phyloP scores from a whole-genome alignment of 495 filamentous ascomycete species.

The Daldinia caldariorum region DNA sequence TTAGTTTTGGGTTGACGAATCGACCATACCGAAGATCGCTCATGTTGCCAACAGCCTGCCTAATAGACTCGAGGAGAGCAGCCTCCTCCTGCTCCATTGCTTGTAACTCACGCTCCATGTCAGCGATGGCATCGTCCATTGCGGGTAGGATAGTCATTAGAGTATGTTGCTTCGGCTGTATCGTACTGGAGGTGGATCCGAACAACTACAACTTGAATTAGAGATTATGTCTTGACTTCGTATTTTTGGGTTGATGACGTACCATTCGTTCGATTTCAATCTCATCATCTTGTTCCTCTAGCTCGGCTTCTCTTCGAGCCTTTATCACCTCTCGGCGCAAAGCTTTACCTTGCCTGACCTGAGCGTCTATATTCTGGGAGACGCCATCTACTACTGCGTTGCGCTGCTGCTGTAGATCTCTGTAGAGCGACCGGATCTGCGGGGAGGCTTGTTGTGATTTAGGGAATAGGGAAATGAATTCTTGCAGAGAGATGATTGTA shows the following conservation, averaged over 20 bases:
- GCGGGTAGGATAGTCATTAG: constrained; percentile 70
- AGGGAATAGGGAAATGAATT: constrained; percentile 83
- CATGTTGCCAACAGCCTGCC: constrained; percentile 71
- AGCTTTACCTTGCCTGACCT: constrained; percentile 69
- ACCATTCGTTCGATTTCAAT: constrained; percentile 77
- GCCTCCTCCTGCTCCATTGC: constrained; percentile 71
- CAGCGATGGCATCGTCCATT: constrained; percentile 71
- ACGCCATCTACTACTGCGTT: constrained; percentile 74
- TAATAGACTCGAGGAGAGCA: constrained; percentile 66
- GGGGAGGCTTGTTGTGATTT: constrained; percentile 72
- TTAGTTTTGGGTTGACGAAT: constrained; percentile 67
- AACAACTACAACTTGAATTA: constrained; percentile 63
- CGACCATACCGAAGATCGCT: constrained; percentile 87
- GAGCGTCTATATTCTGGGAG: constrained; percentile 70
- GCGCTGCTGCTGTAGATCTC: constrained; percentile 77
- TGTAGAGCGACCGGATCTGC: constrained; percentile 78
- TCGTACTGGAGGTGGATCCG: constrained; percentile 60
- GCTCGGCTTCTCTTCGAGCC: constrained; percentile 62
- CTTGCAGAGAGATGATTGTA: constrained; percentile 73
- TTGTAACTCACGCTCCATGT: constrained; percentile 73
- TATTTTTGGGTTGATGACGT: constrained; percentile 36
- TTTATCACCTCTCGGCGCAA: constrained; percentile 70
- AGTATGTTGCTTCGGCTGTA: constrained; percentile 62
- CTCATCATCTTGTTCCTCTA: constrained; percentile 69
- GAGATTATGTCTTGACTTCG: background rate